These are phyloP conservation scores for Phascolomyces articulosus DNA, from an alignment of 371 early-diverging fungal species.

Conservation along the genomic window DNA sequence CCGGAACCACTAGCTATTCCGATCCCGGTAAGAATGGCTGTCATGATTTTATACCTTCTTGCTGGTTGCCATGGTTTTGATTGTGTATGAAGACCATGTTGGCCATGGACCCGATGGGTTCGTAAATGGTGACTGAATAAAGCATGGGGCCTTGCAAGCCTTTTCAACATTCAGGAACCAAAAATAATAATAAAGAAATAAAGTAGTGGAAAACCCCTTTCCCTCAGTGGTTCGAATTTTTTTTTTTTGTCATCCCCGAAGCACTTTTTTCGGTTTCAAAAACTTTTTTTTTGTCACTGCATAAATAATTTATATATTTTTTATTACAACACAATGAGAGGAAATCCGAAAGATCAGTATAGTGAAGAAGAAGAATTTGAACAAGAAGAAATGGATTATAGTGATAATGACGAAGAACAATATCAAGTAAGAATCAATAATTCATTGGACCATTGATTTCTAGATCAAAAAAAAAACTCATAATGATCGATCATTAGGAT, in stretches of 20 bases:
- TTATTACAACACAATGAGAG: background rate
- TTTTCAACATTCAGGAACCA: conserved; percentile 5
- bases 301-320: too few relatives aligned
- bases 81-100: background rate
- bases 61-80: background rate
- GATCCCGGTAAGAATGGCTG: background rate
- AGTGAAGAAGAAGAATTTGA: conserved; percentile 16
- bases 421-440: conserved; percentile 8
- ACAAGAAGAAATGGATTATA: conserved; percentile 19
- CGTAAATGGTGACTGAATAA: background rate
- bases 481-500: background rate
- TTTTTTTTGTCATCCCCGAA: background rate
- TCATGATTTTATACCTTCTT: background rate
- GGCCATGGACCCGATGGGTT: background rate
- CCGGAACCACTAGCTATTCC: background rate
- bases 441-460: background rate
- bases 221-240: too few relatives aligned
- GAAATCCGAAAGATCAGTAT: conserved; percentile 21
- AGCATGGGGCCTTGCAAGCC: background rate
- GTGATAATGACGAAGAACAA: conserved; percentile 15
- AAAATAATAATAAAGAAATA: background rate
- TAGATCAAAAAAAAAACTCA: background rate
- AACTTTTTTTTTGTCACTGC: background rate
- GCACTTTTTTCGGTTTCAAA: background rate
- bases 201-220: background rate